Base-by-base conservation (phyloP, 768 basidiomycete species). In the Tricholoma terreum region DNA sequence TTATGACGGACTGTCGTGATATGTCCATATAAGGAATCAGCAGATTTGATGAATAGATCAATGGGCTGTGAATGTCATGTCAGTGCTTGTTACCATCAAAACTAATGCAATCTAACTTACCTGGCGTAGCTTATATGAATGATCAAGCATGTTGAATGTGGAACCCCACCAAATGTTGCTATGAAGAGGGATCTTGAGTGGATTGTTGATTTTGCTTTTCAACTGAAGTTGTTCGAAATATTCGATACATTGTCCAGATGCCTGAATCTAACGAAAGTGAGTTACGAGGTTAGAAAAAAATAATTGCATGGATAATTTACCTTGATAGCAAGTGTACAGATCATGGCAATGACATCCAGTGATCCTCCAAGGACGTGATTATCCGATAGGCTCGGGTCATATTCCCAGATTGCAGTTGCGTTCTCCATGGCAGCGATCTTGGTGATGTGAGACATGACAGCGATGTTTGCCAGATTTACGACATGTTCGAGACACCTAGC, bases 381-480 rank as follows among this genome's bases (percentile, higher is more conserved):
- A 33, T 58, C 57, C 2, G 36, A 10, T 3, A 60, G 33, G 0
- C 17, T 24, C 0, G 72, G 73, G 30, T 76, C 66, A 54, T 68
- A 74, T 15, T 72, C 69, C 73, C 71, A 76, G 12, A 76, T 75
- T 0, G 71, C 69, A 0, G 55, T 63, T 11, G 62, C 51, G 1
- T 59, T 72, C 40, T 72, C 67, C 2, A 73, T 53, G 1, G 62
- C 62, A 0, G 65, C 63, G 17, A 68, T 66, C 52, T 67, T 64
- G 1, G 69, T 74, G 31, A 75, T 69, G 17, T 63, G 48, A 1
- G 11, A n/a, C 71, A 74, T 74, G n/a, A 72, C 54, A 31, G 60
- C 69, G 9, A 67, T 52, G 17, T 58, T 63, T 0, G 43, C 63
- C 1, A 74, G 63, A 30, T 73, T 71, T 9, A 69, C 53, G 7